Evolutionary conservation across 2,329 filamentous ascomycete species (phyloP).

Genomic region (Apiospora marii): DNA sequence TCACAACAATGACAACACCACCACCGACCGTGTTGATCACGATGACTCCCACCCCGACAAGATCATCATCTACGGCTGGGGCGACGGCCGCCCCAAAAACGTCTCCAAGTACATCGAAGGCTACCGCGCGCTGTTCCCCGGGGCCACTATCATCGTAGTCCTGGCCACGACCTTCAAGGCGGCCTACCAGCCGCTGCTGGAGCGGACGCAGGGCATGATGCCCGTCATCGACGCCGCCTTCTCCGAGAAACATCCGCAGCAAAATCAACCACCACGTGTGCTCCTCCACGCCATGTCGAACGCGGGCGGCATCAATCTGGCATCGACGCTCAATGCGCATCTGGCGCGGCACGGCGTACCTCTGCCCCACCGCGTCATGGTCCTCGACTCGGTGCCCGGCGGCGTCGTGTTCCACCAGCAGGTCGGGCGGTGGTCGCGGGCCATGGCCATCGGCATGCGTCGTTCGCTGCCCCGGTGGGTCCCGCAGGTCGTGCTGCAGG

Average conservation of each 20-base stretch:
- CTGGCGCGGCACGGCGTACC: conserved; percentile 44
- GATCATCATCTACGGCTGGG: conserved; percentile 65
- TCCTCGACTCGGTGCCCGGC: conserved; percentile 63
- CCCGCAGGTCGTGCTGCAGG: conserved; percentile 57
- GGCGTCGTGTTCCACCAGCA: conserved; percentile 52
- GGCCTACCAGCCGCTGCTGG: conserved; percentile 51
- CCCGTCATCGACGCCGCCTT: conserved; percentile 53
- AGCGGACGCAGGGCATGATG: conserved; percentile 54
- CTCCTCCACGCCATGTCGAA: conserved; percentile 66
- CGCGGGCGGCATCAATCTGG: conserved; percentile 62
- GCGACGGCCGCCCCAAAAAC: conserved; percentile 62
- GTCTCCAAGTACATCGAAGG: conserved; percentile 63
- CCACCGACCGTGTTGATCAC: conserved; percentile 33
- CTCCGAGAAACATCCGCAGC: conserved; percentile 29
- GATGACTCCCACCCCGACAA: conserved; percentile 45
- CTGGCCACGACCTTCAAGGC: conserved; percentile 58
- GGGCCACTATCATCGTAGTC: conserved; percentile 58
- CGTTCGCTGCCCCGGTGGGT: conserved; percentile 51
- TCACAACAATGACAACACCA: conserved; percentile 27
- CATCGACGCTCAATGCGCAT: conserved; percentile 57
- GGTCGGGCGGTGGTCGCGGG: conserved; percentile 58
- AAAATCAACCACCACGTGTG: conserved; percentile 43
- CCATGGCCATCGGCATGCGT: conserved; percentile 59
- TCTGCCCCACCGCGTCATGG: conserved; percentile 57
- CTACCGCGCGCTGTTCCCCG: conserved; percentile 59